phyloP scores from a whole-genome alignment of 495 filamentous ascomycete genomes.

The Penicillium longicatenatum region DNA sequence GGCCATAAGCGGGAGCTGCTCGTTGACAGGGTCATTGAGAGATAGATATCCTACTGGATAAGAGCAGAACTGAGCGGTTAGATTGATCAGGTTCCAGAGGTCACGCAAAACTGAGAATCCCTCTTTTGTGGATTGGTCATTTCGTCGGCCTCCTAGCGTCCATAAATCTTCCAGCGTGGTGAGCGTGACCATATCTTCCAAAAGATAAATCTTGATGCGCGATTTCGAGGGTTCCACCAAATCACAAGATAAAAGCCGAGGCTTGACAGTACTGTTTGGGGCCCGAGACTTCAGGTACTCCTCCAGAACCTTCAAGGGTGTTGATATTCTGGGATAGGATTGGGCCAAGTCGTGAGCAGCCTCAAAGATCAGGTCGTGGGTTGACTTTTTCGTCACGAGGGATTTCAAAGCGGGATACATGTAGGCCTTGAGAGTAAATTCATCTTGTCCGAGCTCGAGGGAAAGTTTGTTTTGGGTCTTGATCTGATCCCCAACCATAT shows the following conservation, averaged over 20 bases:
- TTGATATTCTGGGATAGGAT: neutral
- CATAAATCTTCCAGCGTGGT: slow-evolving; percentile 11
- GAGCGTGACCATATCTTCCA: slow-evolving; percentile 9
- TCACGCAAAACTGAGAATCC: slow-evolving; percentile 8
- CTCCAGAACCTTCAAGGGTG: slow-evolving; percentile 5
- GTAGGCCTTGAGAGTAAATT: slow-evolving; percentile 11
- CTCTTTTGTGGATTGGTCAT: neutral
- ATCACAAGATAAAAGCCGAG: slow-evolving; percentile 20
- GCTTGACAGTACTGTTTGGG: slow-evolving; percentile 1
- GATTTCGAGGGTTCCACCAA: slow-evolving; percentile 10
- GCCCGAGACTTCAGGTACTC: slow-evolving; percentile 14
- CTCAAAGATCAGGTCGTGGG: slow-evolving; percentile 12
- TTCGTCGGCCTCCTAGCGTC: slow-evolving; percentile 14
- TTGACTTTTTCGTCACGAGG: slow-evolving; percentile 6
- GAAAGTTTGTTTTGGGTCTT: slow-evolving; percentile 20
- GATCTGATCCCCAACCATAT: slow-evolving; percentile 3
- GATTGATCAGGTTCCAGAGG: slow-evolving; percentile 17
- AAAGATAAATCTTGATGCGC: slow-evolving; percentile 19
- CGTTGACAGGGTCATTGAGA: neutral
- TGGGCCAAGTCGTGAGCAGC: neutral
- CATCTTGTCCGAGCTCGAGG: slow-evolving; percentile 9
- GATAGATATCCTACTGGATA: slow-evolving; percentile 2
- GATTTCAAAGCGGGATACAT: slow-evolving; percentile 14
- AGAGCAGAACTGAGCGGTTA: neutral
- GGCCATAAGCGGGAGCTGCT: slow-evolving; percentile 13